Base-by-base conservation (phyloP, 208 protist species). In the Wallacemonas rigidus region DNA sequence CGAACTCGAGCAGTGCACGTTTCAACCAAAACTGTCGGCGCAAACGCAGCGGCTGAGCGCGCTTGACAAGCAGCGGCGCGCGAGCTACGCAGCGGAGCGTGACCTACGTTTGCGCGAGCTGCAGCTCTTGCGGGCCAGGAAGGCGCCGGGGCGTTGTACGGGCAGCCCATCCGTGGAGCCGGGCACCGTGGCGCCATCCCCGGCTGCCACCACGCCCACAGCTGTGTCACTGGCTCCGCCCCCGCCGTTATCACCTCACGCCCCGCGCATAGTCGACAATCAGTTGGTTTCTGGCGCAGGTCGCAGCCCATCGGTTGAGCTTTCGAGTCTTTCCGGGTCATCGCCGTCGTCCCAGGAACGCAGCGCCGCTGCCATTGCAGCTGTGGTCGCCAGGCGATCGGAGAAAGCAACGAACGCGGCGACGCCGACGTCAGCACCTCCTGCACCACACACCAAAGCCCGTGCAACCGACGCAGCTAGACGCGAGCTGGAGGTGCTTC, bases 251-350 rank as follows among this genome's bases (percentile, higher is more conserved):
- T 26, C 26, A 26, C 26, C 26, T 26, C 26, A 26, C 26, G 26
- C 26, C 0, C 26, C 26, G 26, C 26, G 26, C 26, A 26, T 26
- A 26, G 26, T 26, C 26, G 26, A 26, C 26, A 26, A 26, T 26
- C 26, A 26, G 26, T 26, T 26, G 26, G 26, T 26, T 26, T 26
- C 56, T 6, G 9, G 14, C 6, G 35, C 40, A 4, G 72, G 63
- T 3, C 41, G 15, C 3, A 77, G 67, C 53, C 72, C 74, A 14
- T 79, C 60, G 9, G 65, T 79, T 2, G 74, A 88, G 48, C 36
- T 88, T 6, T 88, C 83, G 2, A 88, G 77, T 48, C 56, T 81
- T 35, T 88, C 83, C 17, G 79, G 73, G 15, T 65, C 60, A 6
- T 65, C 60, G 60, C 60, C 60, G 60, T 65, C 60, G 3, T 65